Evolutionary conservation across 176 grass and related monocot genomes (phyloP).

Genomic region (Lolium multiflorum): DNA sequence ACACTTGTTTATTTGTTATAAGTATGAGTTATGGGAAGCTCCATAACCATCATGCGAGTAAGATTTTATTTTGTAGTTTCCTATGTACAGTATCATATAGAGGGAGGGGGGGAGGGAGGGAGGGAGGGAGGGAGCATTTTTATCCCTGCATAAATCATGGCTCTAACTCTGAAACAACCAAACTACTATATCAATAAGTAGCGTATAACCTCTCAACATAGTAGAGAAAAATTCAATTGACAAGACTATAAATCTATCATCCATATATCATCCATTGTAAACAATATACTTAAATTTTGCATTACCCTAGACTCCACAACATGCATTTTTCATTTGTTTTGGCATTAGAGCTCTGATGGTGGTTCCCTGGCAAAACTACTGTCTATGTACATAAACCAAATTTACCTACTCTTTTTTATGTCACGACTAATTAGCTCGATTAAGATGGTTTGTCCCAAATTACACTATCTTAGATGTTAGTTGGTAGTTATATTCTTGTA

Average conservation of each 20-base stretch:
- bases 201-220: no score
- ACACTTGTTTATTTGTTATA: slow-evolving; percentile 8
- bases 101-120: no score
- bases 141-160: no score
- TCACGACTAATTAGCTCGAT: background rate
- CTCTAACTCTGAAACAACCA: no score
- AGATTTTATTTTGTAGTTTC: no score
- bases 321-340: background rate
- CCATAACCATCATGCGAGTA: background rate
- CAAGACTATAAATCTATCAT: no score
- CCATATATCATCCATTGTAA: no score
- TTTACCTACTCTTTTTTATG: background rate
- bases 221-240: no score
- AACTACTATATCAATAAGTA: no score
- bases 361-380: background rate
- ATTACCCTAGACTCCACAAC: background rate
- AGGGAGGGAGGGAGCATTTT: no score
- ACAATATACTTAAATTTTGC: no score
- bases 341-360: background rate
- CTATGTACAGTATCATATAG: no score
- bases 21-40: background rate
- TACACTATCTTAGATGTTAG: background rate
- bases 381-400: background rate
- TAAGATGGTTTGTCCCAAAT: background rate
- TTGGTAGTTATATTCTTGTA: background rate